phyloP scores from a whole-genome alignment of 2,329 filamentous ascomycete species.

The Pseudocercospora fijiensis region DNA sequence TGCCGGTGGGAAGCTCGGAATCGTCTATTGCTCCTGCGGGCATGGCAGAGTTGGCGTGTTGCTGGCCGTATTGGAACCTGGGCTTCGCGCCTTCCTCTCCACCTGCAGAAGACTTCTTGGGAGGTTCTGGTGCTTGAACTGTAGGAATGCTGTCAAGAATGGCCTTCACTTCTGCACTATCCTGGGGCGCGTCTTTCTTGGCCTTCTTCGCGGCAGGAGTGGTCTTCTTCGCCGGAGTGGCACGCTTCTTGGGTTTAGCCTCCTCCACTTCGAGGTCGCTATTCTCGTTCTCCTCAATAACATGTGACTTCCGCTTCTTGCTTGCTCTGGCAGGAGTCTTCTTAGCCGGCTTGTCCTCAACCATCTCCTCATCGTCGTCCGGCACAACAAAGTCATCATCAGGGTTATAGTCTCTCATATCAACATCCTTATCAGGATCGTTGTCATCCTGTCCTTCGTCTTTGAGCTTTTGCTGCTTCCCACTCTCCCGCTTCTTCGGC shows the following conservation, averaged over 20 bases:
- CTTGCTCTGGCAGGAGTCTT: conserved; percentile 37
- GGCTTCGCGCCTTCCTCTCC: conserved; percentile 42
- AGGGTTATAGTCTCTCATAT: conserved; percentile 54
- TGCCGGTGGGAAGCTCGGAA: conserved; percentile 75
- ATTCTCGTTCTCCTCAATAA: conserved; percentile 54
- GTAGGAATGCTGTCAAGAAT: conserved; percentile 87
- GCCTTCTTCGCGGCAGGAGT: conserved; percentile 55
- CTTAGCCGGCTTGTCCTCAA: conserved; percentile 43
- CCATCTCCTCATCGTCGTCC: conserved; percentile 45
- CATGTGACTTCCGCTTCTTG: conserved; percentile 61
- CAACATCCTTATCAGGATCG: conserved; percentile 48
- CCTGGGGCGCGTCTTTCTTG: conserved; percentile 65
- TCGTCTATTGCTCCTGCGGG: conserved; percentile 63
- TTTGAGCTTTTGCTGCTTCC: conserved; percentile 37
- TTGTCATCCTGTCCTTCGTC: conserved; percentile 42
- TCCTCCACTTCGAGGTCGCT: conserved; percentile 44
- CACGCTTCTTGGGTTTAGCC: conserved; percentile 58
- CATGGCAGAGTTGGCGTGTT: conserved; percentile 48
- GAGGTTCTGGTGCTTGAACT: conserved; percentile 79
- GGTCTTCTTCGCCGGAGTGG: conserved; percentile 47
- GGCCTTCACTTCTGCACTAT: conserved; percentile 71
- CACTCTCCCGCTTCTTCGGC: conserved; percentile 41
- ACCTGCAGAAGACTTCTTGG: conserved; percentile 59
- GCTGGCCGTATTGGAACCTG: conserved; percentile 78
- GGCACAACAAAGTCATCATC: conserved; percentile 49